Evolutionary conservation across 2,329 filamentous ascomycete genomes (phyloP), one percentile per base, ranked within the genome.

Genomic region (Curvularia spicifera): DNA sequence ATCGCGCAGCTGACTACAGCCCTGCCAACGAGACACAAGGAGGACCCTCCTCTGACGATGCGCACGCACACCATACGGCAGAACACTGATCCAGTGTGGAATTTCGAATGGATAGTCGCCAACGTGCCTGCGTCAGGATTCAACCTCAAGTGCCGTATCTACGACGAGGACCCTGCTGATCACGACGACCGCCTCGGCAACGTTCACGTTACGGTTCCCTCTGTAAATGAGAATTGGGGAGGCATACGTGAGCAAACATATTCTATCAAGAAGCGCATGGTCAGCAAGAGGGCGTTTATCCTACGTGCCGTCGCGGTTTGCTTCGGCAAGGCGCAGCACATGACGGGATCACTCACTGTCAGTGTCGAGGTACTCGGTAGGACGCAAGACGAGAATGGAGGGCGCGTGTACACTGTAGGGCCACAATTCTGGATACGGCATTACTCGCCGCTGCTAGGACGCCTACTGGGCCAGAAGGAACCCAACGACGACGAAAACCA

Each of bases 101-200:
- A 96, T 47, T 86, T 89, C 37, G 85, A 91, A 59, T 98, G 94
- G 94, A 83, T 92, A 22, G 89, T 98, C 24, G 91, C 91, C 60
- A 96, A 97, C 66, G 84, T 97, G 1, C 93, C 94, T 0, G 81
- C 88, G 0, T 86, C 85, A 0, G 93, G 93, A 4, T 96, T 97
- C 78, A 85, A 83, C 56, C 83, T 98, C 66, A 97, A 97, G 74
- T 92, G 91, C 60, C 85, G 91, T 52, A 78, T 98, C 18, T 96
- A 93, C 77, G 94, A 98, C 71, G 94, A 98, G 75, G 94, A 98
- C 77, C 87, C 88, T 33, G 86, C 89, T 1, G 91, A 97, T 73
- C 87, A 90, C 64, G 90, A 98, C 72, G 94, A 98, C 77, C 85
- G 91, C 26, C 83, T 98, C 20, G 94, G 94, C 10, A 96, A 95